phyloP scores from a whole-genome alignment of 441 rosid species.

The Capsella rubella region DNA sequence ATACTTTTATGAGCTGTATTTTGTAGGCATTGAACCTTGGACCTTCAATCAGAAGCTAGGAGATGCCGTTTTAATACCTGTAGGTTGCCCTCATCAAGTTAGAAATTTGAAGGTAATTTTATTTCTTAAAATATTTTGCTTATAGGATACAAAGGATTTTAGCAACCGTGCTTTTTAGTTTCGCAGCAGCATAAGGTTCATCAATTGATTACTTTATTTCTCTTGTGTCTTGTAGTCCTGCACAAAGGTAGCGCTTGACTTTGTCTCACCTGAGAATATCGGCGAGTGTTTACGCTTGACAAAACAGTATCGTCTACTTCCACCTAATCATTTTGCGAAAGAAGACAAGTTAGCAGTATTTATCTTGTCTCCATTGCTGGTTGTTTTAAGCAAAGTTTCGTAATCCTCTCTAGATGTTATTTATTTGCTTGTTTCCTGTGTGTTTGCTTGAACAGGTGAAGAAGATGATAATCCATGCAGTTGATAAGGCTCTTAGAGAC shows the following conservation, averaged over 20 bases:
- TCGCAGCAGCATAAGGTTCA: neutral
- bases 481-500: neutral
- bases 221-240: slow-evolving; percentile 61
- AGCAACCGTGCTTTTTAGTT: neutral
- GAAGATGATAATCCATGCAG: slow-evolving; percentile 40
- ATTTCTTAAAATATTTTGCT: neutral
- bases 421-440: neutral
- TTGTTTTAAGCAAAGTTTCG: slow-evolving; percentile 1
- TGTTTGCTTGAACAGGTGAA: slow-evolving; percentile 37
- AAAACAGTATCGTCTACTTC: slow-evolving; percentile 80
- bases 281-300: slow-evolving; percentile 75
- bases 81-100: slow-evolving; percentile 98
- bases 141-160: neutral
- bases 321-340: slow-evolving; percentile 65
- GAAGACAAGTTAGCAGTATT: slow-evolving; percentile 83
- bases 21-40: slow-evolving; percentile 90
- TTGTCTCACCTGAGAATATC: slow-evolving; percentile 85
- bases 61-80: slow-evolving; percentile 92
- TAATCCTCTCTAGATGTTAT: neutral
- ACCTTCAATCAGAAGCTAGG: slow-evolving; percentile 88
- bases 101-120: slow-evolving; percentile 79
- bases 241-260: slow-evolving; percentile 87
- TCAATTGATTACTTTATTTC: neutral
- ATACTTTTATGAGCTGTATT: slow-evolving; percentile 6
- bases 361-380: neutral